Percentiles rank a stretch among this genome's conserved stretches.
Evolutionary conservation across 2,329 filamentous ascomycete species (phyloP).

Genomic region (Fusarium illudens): DNA sequence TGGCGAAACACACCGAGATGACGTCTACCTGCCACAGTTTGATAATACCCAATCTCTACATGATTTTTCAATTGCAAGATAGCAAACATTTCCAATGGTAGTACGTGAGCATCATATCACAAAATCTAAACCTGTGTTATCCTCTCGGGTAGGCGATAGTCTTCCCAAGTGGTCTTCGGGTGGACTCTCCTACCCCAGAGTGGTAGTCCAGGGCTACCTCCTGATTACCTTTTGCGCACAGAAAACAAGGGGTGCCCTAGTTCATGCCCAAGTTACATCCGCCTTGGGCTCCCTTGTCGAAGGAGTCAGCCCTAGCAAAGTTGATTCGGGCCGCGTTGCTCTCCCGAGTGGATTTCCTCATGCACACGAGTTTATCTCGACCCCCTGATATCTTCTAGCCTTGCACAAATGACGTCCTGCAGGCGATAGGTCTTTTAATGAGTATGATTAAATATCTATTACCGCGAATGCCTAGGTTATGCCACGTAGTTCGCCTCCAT

Average conservation of each 20-base stretch:
- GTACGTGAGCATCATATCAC: too few species aligned
- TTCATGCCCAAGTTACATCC: background rate
- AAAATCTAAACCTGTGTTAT: too few species aligned
- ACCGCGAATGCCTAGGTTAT: background rate
- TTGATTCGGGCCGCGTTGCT: background rate
- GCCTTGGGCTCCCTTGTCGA: background rate
- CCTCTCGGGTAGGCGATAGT: background rate
- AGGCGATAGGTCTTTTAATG: background rate
- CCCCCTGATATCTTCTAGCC: background rate
- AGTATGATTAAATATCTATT: background rate
- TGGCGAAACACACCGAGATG: background rate
- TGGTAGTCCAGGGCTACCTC: background rate
- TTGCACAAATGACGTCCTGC: background rate
- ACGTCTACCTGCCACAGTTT: background rate
- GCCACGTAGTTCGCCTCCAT: constrained; percentile 39
- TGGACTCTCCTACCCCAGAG: background rate
- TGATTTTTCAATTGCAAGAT: background rate
- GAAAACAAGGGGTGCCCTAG: background rate
- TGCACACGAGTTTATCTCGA: background rate
- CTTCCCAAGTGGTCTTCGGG: background rate
- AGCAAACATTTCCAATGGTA: background rate
- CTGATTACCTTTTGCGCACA: background rate
- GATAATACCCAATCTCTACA: background rate
- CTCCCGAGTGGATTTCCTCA: background rate
- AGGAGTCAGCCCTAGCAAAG: background rate